Base-by-base conservation (phyloP, 2,329 filamentous ascomycete genomes). In the Pseudocercospora macadamiae region DNA sequence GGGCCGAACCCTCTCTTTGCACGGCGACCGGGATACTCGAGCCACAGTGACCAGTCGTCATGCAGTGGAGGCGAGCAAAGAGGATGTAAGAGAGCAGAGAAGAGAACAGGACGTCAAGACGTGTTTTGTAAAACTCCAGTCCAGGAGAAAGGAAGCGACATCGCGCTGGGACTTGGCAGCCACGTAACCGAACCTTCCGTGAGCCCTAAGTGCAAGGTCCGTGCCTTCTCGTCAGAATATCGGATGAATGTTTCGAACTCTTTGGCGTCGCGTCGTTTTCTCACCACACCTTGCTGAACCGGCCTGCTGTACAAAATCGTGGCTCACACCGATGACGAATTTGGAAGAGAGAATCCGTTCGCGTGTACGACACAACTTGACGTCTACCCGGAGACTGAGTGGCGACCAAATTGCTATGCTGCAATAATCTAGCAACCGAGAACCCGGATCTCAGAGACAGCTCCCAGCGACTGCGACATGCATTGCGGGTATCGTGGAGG, bases 171-270 rank as follows among this genome's bases (percentile, higher is more conserved):
- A 14, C 4, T 14, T 25, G n/a, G 42, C 10, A 14, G 42, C 19
- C 42, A 28, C 42, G 42, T 47, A 28, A 47, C 42, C 23, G 42
- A 28, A 21, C 12, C 19, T 47, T 23, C 42, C 42, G 23, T 23
- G n/a, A 47, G 42, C 42, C 42, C 42, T 28, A 47, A 16, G n/a
- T 47, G 19, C 4, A 14, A n/a, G 19, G 42, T 16, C 42, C 12
- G 42, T 47, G 42, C 23, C 4, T 1, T 47, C 3, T 16, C 39
- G 39, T 10, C 12, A 44, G 21, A 44, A 44, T 10, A 12, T 16
- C 39, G 39, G 39, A 25, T 45, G 39, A 45, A 45, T 44, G 39
- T 45, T 45, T 45, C 39, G 39, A 45, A 45, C 18, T 45, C 21
- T 21, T 45, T n/a, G 18, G 19, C 39, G 37, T 42, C 37, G 19